These are phyloP conservation scores for Podospora pseudoanserina DNA, from an alignment of 495 filamentous ascomycete genomes.

Conservation along the genomic window DNA sequence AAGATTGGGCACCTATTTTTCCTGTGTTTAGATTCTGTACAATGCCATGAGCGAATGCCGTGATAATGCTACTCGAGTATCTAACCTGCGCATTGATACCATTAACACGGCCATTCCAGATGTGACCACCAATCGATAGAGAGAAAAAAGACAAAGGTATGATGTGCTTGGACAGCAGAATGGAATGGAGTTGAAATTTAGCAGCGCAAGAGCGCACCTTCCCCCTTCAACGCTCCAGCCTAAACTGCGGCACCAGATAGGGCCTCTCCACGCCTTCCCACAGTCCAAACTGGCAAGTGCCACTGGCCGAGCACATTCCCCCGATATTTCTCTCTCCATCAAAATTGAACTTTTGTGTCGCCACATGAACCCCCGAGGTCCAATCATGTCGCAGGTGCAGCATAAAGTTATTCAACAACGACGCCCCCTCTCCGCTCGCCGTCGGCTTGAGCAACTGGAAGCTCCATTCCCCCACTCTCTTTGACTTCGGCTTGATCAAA, in stretches of 20 bases:
- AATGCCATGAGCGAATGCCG: background rate
- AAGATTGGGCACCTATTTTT: background rate
- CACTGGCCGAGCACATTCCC: background rate
- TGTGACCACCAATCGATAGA: background rate
- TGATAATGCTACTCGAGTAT: background rate
- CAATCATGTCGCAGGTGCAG: background rate
- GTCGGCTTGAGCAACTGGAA: slow-evolving; percentile 3
- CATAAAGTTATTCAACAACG: slow-evolving; percentile 2
- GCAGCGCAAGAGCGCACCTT: background rate
- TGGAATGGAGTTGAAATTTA: background rate
- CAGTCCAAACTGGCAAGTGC: slow-evolving; percentile 1
- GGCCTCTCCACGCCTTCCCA: background rate
- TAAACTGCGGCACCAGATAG: background rate
- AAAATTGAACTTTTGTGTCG: background rate
- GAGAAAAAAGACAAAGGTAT: background rate
- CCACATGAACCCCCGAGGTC: background rate
- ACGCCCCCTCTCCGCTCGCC: background rate
- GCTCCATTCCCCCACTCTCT: background rate
- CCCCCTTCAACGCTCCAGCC: background rate
- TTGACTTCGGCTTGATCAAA: background rate
- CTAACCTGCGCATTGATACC: no score
- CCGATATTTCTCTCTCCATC: slow-evolving; percentile 3
- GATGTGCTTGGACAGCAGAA: no score
- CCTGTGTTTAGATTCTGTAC: background rate
- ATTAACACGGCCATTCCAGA: no score